Evolutionary conservation across 2,329 filamentous ascomycete genomes (phyloP).

Genomic region (Akanthomyces lecanii): DNA sequence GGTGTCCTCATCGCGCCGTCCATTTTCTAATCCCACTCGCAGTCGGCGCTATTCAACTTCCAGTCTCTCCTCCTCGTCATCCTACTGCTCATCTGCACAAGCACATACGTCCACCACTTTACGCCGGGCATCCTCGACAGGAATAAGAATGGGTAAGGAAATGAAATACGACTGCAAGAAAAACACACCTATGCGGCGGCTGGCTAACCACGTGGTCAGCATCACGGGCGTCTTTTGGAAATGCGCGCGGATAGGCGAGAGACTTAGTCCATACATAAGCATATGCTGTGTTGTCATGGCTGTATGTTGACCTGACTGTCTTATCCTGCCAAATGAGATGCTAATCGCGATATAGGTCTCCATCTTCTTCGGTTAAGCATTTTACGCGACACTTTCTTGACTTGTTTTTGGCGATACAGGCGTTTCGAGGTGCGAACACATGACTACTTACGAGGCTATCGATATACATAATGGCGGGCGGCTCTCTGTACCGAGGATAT

Average conservation of each 20-base stretch:
- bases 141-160: slow-evolving; percentile 78
- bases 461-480: slow-evolving; percentile 12
- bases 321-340: not conserved
- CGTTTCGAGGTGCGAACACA: slow-evolving; percentile 14
- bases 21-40: slow-evolving; percentile 11
- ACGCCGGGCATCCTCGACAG: slow-evolving; percentile 87
- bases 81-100: slow-evolving; percentile 92
- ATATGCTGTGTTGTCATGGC: slow-evolving; percentile 93
- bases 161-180: not conserved
- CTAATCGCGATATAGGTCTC: slow-evolving; percentile 28
- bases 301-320: slow-evolving; percentile 44
- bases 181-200: not conserved
- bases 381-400: slow-evolving; percentile 15
- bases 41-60: slow-evolving; percentile 99
- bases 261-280: slow-evolving; percentile 91
- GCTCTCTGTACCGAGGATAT: not conserved
- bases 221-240: slow-evolving; percentile 92
- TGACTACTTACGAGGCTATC: slow-evolving; percentile 16
- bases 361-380: slow-evolving; percentile 36
- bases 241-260: slow-evolving; percentile 84
- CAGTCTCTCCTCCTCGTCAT: slow-evolving; percentile 93
- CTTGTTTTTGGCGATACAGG: slow-evolving; percentile 6
- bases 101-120: slow-evolving; percentile 86
- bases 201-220: not conserved
- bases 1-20: not conserved